Conservation (phyloP, 352 stramenopile species). For the Globisporangium radiosum region DNA sequence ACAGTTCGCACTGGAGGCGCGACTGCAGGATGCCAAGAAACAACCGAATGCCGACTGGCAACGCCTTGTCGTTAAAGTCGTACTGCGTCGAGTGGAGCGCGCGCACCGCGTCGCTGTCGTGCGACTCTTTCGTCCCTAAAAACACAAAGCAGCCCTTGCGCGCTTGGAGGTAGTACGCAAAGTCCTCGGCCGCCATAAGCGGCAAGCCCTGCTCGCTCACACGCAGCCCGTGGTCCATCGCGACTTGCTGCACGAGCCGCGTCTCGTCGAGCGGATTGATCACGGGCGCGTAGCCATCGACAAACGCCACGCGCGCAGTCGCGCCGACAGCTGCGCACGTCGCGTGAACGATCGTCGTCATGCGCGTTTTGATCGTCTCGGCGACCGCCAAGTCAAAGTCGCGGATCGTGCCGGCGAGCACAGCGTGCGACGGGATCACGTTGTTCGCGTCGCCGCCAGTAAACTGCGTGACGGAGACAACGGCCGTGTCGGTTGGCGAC, state of each 20-base stretch:
- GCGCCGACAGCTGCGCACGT: constrained; percentile 80
- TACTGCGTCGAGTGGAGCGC: constrained; percentile 75
- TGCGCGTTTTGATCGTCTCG: constrained; percentile 70
- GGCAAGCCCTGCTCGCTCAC: constrained; percentile 75
- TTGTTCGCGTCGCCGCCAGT: constrained; percentile 92
- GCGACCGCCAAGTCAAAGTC: constrained; percentile 87
- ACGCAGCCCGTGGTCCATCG: constrained; percentile 58
- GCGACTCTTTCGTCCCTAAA: constrained; percentile 68
- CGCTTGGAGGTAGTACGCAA: constrained; percentile 86
- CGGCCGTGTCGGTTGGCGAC: constrained; percentile 88
- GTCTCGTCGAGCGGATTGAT: constrained; percentile 79
- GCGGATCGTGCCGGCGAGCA: constrained; percentile 89
- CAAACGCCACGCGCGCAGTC: constrained; percentile 50
- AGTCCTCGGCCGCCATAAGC: constrained; percentile 94
- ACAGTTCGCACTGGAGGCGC: constrained; percentile 58
- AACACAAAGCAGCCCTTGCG: constrained; percentile 85
- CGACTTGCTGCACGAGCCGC: constrained; percentile 68
- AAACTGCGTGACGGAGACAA: constrained; percentile 91
- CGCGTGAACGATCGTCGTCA: constrained; percentile 82
- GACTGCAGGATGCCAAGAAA: constrained; percentile 71
- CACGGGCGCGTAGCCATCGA: constrained; percentile 68
- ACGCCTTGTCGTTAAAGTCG: constrained; percentile 84
- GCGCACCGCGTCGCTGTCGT: constrained; percentile 43
- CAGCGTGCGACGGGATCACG: constrained; percentile 86
- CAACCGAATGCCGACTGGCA: constrained; percentile 72